Base-by-base conservation (phyloP, 805 yeast species). In the Wickerhamiella occidentalis region DNA sequence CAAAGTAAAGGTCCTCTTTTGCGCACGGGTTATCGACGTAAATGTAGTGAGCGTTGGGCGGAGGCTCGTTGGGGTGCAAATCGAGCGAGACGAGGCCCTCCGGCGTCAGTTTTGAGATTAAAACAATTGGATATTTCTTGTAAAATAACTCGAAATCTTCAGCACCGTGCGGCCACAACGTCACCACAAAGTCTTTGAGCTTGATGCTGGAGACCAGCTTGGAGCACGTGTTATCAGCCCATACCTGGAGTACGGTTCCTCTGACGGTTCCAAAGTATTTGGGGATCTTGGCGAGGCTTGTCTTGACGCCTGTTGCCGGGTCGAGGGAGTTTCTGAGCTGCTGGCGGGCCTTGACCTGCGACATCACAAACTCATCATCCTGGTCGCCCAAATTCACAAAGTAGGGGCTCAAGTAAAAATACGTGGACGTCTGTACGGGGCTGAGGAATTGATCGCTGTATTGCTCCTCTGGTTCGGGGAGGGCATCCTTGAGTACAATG, bases 1-100 rank as follows among this genome's bases (percentile, higher is more conserved):
- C 79, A 64, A 86, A 87, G 62, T 90, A 92, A 83, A 96, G 80
- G 62, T 90, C 95, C 64, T 92, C 98, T 59, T 90, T 90, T 43
- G 82, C 87, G 50, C 74, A 74, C 56, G 87, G 85, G 45, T 78
- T 73, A 56, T 86, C 94, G 40, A 81, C 75, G 63, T 86, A 85
- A 3, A 90, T 64, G 62, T 75, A 90, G 57, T 76, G 75, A 5
- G 73, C 61, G 50, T 58, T 57, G n/a, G 60, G 57, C 1, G 73
- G 70, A 3, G 64, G 61, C 53, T 26, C 53, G 15, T 40, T 47
- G 23, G 52, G 58, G 43, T 54, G 45, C 40, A 55, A 19, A 46
- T 62, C 59, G 12, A 62, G 50, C 6, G 55, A 37, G 9, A 55
- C 58, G 26, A 56, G 42, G n/a, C 61, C 61, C 23, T 57, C 60